Evolutionary conservation across 805 yeast genomes (phyloP), one percentile per base, ranked within the genome.

Genomic region (Yarrowia hollandica): DNA sequence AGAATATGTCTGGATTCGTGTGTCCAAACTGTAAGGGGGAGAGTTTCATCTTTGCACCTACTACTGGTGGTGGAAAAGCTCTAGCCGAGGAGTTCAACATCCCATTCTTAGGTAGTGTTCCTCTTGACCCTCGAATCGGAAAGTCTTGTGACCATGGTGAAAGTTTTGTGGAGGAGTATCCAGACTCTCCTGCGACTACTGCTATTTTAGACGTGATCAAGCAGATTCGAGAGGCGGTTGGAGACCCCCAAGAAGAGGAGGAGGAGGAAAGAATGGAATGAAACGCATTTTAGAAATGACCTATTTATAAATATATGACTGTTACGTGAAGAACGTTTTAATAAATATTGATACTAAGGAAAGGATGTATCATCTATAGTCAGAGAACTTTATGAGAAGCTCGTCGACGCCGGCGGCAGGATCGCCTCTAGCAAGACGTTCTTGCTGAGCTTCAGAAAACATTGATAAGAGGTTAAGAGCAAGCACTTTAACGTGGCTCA

Each of bases 1-100:
- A 94, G 70, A 94, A 94, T 71, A 94, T 94, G 99, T 83, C 96
- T 8, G 99, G 99, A 2, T 94, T 94, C 74, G 98, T 94, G 14
- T 94, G 99, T 71, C 99, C 99, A 4, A 83, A 78, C 67, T 94
- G 99, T 73, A 82, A 88, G 63, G 94, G 94, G 8, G 88, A 91
- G 72, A 88, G 96, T 0, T 83, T 85, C 67, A 91, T 94, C 4
- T 94, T 94, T 73, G 85, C 86, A 62, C 89, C 99, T 14, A 94
- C 99, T 1, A 94, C 99, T 0, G 99, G 99, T 14, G 99, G 99
- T 18, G 99, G 98, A 8, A 79, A 82, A 66, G 82, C 83, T 26
- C 74, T 94, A 41, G 94, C 97, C 60, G 74, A 84, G 64, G 99
- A 94, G 62, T 70, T 88, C 70, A 79, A 76, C 12, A 79, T 94